Conservation (phyloP, 495 filamentous ascomycete species). For the Hypoxylon lenormandii region DNA sequence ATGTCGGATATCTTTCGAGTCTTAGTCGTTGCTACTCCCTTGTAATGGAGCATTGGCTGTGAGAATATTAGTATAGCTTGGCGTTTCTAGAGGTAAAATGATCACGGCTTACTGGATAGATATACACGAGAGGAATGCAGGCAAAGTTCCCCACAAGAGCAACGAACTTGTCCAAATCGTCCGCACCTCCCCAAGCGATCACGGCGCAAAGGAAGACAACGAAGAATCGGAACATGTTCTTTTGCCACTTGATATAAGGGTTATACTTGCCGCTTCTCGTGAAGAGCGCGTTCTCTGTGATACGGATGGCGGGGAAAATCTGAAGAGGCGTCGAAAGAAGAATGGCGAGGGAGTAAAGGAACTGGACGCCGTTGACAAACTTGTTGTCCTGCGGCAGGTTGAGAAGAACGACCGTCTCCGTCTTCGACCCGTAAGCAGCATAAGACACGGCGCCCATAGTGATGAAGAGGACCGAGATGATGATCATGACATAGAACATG, state of each 20-base stretch:
- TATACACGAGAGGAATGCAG: slow-evolving; percentile 95
- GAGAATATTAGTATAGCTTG: slow-evolving; percentile 39
- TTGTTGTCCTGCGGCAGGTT: slow-evolving; percentile 96
- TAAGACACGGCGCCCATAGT: slow-evolving; percentile 93
- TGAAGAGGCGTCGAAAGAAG: slow-evolving; percentile 92
- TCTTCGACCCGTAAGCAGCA: slow-evolving; percentile 92
- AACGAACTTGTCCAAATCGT: slow-evolving; percentile 96
- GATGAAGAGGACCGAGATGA: slow-evolving; percentile 90
- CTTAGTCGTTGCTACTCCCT: slow-evolving; percentile 74
- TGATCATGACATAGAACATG: slow-evolving; percentile 87
- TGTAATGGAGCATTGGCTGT: slow-evolving; percentile 88
- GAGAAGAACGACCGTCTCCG: slow-evolving; percentile 93
- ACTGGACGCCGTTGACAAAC: slow-evolving; percentile 93
- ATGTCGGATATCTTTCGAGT: slow-evolving; percentile 77
- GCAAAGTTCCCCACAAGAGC: slow-evolving; percentile 95
- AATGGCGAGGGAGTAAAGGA: slow-evolving; percentile 94
- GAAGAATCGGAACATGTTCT: slow-evolving; percentile 94
- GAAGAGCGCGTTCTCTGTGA: slow-evolving; percentile 72
- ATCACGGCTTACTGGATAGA: slow-evolving; percentile 82
- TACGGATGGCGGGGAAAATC: slow-evolving; percentile 94
- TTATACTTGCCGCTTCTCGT: slow-evolving; percentile 93
- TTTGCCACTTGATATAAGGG: slow-evolving; percentile 96
- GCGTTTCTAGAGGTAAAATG: background rate
- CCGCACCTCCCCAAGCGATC: slow-evolving; percentile 90
- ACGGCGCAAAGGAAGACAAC: slow-evolving; percentile 85